Evolutionary conservation across 495 filamentous ascomycete genomes (phyloP), one percentile per base, ranked within the genome.

Genomic region (Neurospora sp.): DNA sequence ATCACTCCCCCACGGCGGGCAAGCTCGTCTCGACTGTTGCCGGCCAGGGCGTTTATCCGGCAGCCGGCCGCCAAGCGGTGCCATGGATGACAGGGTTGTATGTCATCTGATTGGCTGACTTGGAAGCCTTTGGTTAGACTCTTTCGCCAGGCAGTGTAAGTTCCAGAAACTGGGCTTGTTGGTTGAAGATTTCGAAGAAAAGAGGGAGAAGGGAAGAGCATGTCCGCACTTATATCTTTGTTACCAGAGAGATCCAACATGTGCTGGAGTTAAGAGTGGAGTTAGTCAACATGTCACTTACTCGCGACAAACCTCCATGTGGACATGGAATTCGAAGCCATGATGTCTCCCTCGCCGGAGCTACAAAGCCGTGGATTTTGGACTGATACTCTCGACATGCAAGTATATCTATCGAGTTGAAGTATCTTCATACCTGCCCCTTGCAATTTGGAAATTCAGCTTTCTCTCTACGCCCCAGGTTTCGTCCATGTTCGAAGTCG

Each of bases 1-100:
- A 31, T 65, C 39, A 40, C 39, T 65, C 53, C 53, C 53, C 53
- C 53, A 65, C 53, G 53, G 53, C 53, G 53, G 53, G 53, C 53
- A 65, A 65, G 53, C 53, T 65, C 53, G 9, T 27, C 20, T 61
- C 27, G 27, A 35, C 27, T 65, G 27, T 65, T 65, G 70, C 70
- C 44, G 69, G 74, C 65, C 71, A 38, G 39, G 61, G 75, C 68
- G 65, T 76, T 76, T 75, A 70, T 77, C 75, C 76, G 76, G 44
- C 71, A 70, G 47, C 73, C 69, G 42, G 22, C 20, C 47, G 47
- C 31, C 59, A 72, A 69, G 65, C 40, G 41, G 42, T 45, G 27
- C 39, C 47, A 38, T 27, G 20, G 39, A 39, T 39, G 70, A 4
- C 20, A 27, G 41, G 10, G 12, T 22, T 31, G 22, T 61, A 61